Conservation (phyloP, 106 monocot species). For the Acorus calamus region DNA sequence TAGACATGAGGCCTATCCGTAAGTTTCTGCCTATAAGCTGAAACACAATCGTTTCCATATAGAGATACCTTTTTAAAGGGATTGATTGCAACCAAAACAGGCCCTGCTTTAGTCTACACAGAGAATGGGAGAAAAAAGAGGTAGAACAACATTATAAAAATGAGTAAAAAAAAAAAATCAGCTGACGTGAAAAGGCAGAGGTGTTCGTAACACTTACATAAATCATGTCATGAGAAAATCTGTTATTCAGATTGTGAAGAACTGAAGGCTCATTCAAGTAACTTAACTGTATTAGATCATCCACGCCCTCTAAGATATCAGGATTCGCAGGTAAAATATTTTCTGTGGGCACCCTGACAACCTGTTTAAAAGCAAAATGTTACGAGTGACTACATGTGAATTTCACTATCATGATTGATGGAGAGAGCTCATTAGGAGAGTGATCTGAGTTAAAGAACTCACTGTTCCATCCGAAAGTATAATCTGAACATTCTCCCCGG, state of each 20-base stretch:
- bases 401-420: too few species aligned
- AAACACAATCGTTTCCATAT: slow-evolving; percentile 38
- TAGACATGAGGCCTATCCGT: slow-evolving; percentile 64
- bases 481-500: slow-evolving; percentile 38
- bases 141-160: background rate
- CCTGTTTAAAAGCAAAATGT: slow-evolving; percentile 29
- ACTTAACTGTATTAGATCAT: slow-evolving; percentile 36
- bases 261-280: slow-evolving; percentile 88
- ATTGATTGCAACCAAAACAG: slow-evolving; percentile 68
- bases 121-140: background rate
- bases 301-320: background rate
- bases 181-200: background rate
- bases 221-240: slow-evolving; percentile 52
- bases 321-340: background rate
- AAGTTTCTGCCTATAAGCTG: slow-evolving; percentile 42
- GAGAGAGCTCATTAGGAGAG: background rate
- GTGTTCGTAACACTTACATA: slow-evolving; percentile 37
- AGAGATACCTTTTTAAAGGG: slow-evolving; percentile 62
- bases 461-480: slow-evolving; percentile 46
- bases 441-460: slow-evolving; percentile 6
- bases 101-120: slow-evolving; percentile 71
- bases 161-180: background rate
- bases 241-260: slow-evolving; percentile 56
- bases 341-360: slow-evolving; percentile 34
- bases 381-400: background rate